Conservation (phyloP, 1,284 basidiomycete species). For the Marasmius sp. region DNA sequence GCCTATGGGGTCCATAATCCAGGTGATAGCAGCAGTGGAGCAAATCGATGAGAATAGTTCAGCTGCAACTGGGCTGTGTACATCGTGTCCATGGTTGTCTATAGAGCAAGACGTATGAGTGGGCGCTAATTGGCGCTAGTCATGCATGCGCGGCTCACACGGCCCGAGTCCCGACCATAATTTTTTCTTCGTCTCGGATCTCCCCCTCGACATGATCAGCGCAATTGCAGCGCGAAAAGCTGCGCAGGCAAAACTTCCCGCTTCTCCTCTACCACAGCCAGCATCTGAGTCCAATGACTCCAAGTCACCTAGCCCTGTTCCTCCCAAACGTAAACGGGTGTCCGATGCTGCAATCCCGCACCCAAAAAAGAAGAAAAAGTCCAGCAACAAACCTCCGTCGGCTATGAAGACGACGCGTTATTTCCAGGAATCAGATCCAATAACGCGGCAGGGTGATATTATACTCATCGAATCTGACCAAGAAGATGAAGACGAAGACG, state of each 20-base stretch:
- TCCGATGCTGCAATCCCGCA: slow-evolving; percentile 16
- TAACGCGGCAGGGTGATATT: slow-evolving; percentile 35
- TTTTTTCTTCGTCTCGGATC: no score
- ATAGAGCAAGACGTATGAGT: no score
- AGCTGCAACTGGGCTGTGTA: no score
- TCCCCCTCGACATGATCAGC: slow-evolving; percentile 45
- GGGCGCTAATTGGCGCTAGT: no score
- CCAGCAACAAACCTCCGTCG: slow-evolving; percentile 20
- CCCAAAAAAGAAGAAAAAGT: slow-evolving; percentile 24
- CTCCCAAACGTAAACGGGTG: slow-evolving; percentile 31
- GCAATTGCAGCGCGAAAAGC: slow-evolving; percentile 63
- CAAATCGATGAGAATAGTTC: no score
- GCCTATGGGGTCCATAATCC: background rate
- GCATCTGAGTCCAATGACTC: slow-evolving; percentile 19
- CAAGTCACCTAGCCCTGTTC: slow-evolving; percentile 18
- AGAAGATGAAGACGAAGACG: slow-evolving; percentile 44
- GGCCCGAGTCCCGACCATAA: no score
- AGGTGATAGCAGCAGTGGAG: no score
- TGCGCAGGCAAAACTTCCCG: slow-evolving; percentile 28
- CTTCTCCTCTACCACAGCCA: slow-evolving; percentile 2
- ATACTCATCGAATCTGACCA: slow-evolving; percentile 38
- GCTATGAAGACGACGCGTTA: slow-evolving; percentile 25
- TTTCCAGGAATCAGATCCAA: slow-evolving; percentile 33
- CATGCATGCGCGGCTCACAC: no score
- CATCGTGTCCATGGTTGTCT: no score